These are phyloP conservation scores for Coemansia sp. DNA, from an alignment of 192 early-diverging fungal genomes.

Conservation along the genomic window DNA sequence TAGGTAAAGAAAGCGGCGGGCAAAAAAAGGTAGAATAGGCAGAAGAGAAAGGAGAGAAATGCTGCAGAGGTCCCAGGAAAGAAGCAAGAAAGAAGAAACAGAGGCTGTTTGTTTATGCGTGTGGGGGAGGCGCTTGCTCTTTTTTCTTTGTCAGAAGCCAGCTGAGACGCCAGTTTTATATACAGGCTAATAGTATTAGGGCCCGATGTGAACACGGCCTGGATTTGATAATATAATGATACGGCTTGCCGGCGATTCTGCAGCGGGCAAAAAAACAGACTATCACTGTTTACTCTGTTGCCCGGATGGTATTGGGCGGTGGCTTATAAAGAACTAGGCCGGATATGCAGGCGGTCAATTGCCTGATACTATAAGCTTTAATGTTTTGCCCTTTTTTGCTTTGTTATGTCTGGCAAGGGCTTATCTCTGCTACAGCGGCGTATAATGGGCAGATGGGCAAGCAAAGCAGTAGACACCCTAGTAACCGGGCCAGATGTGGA, in stretches of 20 bases:
- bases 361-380: background rate
- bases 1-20: background rate
- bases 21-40: background rate
- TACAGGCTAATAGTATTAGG: background rate
- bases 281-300: background rate
- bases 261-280: background rate
- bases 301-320: background rate
- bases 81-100: background rate
- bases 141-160: background rate
- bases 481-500: background rate
- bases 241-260: background rate
- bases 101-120: background rate
- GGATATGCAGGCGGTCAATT: slow-evolving; percentile 1
- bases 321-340: background rate
- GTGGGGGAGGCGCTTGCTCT: background rate
- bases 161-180: background rate
- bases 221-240: background rate
- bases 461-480: background rate
- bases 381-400: background rate
- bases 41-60: background rate
- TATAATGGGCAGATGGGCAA: background rate
- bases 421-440: background rate
- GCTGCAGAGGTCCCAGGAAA: background rate
- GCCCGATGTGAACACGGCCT: background rate
- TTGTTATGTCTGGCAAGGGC: background rate